Evolutionary conservation across 352 stramenopile genomes (phyloP).

Genomic region (Pythium phragmitis): DNA sequence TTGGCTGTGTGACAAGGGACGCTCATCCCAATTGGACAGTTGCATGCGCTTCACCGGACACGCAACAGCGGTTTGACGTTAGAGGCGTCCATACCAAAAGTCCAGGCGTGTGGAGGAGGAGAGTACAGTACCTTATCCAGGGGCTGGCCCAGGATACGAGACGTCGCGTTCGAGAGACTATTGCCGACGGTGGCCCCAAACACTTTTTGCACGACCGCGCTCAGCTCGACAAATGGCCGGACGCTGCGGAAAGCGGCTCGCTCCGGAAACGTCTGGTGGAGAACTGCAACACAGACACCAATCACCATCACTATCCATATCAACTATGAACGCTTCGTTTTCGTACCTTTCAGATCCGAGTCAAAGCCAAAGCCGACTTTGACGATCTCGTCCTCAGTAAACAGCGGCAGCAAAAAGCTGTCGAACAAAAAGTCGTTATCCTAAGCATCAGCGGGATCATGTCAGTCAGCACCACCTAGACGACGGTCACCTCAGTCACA

Average conservation of each 20-base stretch:
- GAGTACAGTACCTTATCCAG: slow-evolving; percentile 50
- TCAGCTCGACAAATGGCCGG: slow-evolving; percentile 53
- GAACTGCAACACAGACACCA: slow-evolving; percentile 29
- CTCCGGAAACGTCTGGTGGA: slow-evolving; percentile 70
- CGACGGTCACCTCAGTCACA: background rate
- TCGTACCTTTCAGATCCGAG: slow-evolving; percentile 61
- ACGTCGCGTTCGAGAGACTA: slow-evolving; percentile 43
- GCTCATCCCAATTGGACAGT: slow-evolving; percentile 66
- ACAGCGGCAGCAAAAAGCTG: slow-evolving; percentile 37
- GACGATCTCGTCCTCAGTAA: slow-evolving; percentile 36
- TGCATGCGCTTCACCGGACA: slow-evolving; percentile 47
- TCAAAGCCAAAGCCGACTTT: slow-evolving; percentile 72
- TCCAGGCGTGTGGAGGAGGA: background rate
- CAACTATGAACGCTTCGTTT: background rate
- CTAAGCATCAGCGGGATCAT: slow-evolving; percentile 6
- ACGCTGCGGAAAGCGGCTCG: slow-evolving; percentile 36
- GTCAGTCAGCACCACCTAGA: background rate
- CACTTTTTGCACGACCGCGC: slow-evolving; percentile 24
- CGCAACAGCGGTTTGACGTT: background rate
- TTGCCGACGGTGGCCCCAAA: slow-evolving; percentile 34
- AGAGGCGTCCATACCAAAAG: background rate
- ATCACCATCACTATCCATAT: background rate
- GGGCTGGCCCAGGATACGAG: slow-evolving; percentile 47
- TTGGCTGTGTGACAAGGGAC: slow-evolving; percentile 50
- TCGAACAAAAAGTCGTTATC: slow-evolving; percentile 48